Conservation (phyloP, 2,329 filamentous ascomycete genomes). For the Ophiostoma ulmi region DNA sequence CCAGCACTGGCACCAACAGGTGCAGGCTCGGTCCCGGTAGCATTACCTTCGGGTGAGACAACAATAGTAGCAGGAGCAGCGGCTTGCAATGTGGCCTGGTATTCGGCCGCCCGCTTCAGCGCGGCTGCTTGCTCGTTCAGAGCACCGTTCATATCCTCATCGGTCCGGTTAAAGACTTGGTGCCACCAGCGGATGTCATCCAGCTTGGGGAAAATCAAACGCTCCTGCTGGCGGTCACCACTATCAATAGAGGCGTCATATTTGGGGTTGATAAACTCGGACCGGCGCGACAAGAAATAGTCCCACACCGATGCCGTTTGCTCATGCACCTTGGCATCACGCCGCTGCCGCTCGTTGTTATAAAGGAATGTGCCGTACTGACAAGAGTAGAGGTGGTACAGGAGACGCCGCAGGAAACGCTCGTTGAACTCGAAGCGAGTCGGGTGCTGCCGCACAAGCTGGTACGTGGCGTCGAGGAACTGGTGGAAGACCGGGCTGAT, state of each 20-base stretch:
- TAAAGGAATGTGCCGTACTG: slow-evolving; percentile 96
- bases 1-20: slow-evolving; percentile 14
- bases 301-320: slow-evolving; percentile 88
- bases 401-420: slow-evolving; percentile 76
- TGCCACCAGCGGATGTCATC: slow-evolving; percentile 90
- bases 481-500: slow-evolving; percentile 96
- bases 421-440: slow-evolving; percentile 95
- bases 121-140: slow-evolving; percentile 46
- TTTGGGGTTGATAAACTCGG: slow-evolving; percentile 75
- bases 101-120: slow-evolving; percentile 37
- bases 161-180: slow-evolving; percentile 76
- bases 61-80: slow-evolving; percentile 20
- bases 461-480: slow-evolving; percentile 90
- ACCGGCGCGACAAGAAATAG: slow-evolving; percentile 77
- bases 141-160: slow-evolving; percentile 86
- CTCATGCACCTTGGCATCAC: slow-evolving; percentile 62
- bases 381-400: slow-evolving; percentile 93
- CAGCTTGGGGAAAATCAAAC: slow-evolving; percentile 73
- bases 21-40: background rate
- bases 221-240: slow-evolving; percentile 69
- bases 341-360: slow-evolving; percentile 86
- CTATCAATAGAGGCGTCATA: slow-evolving; percentile 76
- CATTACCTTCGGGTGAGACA: slow-evolving; percentile 44
- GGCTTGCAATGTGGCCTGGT: slow-evolving; percentile 28
- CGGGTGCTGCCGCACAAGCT: slow-evolving; percentile 78